Evolutionary conservation across 176 grass and related monocot species (phyloP), one percentile per base, ranked within the genome.

Genomic region (Lolium multiflorum): DNA sequence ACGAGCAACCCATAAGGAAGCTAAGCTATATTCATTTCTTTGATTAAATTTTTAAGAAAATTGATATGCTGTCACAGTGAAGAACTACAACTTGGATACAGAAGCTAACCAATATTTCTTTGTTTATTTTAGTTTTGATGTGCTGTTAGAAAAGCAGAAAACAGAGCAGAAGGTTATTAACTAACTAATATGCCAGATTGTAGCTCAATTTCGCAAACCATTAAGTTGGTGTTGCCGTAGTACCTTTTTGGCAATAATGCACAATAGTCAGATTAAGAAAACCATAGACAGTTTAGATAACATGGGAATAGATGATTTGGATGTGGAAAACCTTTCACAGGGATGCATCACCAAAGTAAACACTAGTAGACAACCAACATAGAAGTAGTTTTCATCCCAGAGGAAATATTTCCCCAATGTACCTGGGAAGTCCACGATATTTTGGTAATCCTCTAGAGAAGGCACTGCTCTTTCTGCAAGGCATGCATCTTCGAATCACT

Each of bases 391-490:
- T 66, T 67, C 11, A 88, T 63, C 51, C 9, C 48, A 79, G 47
- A 38, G 20, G 17, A 78, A 25, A 78, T 77, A 74, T 67, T 74
- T 86, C 50, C 58, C 17, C 38, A 74, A 76, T 82, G 7, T 91
- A 99, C 97, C 97, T 92, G 71, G 92, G 87, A 89, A 94, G 92
- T 55, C 97, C 94, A 63, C 92, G 92, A 83, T 91, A 99, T 79
- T 99, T 99, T 81, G 97, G 94, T 72, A 99, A 93, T 49, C 97
- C 97, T 83, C 94, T 92, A 28, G 94, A 99, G 62, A 94, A 99
- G 70, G 94, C 97, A 71, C 97, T 99, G 88, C 94, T 99, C 90
- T 99, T 99, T 91, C 97, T 99, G 97, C 85, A 93, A 73, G 52
- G 17, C 38, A 82, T 69, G 66, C 5, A 83, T 58, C 62, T 76